phyloP scores from a whole-genome alignment of 2,329 filamentous ascomycete species.

The Penicillium sp. region DNA sequence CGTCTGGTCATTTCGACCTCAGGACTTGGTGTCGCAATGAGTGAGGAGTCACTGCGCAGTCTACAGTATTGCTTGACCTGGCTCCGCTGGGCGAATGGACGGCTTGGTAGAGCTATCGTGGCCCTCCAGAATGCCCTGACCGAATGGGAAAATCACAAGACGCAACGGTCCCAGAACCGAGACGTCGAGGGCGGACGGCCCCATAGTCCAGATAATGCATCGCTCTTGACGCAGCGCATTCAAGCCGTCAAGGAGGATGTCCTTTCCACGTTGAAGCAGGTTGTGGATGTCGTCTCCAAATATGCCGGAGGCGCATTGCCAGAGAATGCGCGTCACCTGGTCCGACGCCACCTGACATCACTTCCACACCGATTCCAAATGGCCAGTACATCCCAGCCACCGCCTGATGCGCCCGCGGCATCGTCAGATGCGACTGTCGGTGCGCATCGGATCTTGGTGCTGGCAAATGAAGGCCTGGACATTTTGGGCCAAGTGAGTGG shows the following conservation, averaged over 20 bases:
- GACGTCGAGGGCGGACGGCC: constrained; percentile 23
- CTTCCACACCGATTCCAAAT: constrained; percentile 79
- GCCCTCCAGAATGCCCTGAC: constrained; percentile 73
- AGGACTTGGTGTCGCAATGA: constrained; percentile 86
- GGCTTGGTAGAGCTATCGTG: constrained; percentile 71
- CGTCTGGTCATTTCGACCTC: constrained; percentile 87
- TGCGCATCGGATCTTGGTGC: constrained; percentile 75
- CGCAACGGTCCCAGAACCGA: constrained; percentile 32
- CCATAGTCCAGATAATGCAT: constrained; percentile 22
- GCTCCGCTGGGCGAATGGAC: constrained; percentile 76
- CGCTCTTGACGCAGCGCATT: constrained; percentile 53
- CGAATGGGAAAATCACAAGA: constrained; percentile 65
- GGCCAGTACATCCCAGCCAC: constrained; percentile 55
- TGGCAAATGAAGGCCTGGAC: constrained; percentile 86
- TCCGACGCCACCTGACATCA: constrained; percentile 78
- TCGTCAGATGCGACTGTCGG: constrained; percentile 50
- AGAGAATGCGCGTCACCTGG: constrained; percentile 79
- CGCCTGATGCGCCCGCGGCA: constrained; percentile 33
- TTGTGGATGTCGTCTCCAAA: constrained; percentile 79
- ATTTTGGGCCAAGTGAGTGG: constrained; percentile 91
- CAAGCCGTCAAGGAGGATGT: constrained; percentile 67
- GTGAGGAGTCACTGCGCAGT: constrained; percentile 77
- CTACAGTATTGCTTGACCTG: constrained; percentile 80
- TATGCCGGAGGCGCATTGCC: constrained; percentile 90
- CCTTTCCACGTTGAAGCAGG: constrained; percentile 73